phyloP scores from a whole-genome alignment of 1,284 basidiomycete genomes.

The Malassezia psittaci region DNA sequence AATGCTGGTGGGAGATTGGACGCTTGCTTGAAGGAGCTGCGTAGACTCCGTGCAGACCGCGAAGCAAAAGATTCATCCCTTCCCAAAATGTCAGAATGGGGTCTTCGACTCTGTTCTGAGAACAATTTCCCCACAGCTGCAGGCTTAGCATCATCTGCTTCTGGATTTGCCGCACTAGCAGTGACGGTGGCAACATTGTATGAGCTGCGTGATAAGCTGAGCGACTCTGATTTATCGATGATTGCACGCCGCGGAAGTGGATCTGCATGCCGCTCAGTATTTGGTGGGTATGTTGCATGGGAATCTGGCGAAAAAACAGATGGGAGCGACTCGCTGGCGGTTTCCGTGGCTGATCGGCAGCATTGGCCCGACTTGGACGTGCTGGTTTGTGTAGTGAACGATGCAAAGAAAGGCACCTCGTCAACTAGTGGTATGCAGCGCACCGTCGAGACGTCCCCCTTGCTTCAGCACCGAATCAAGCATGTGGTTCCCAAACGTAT shows the following conservation, averaged over 20 bases:
- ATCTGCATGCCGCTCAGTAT: constrained; percentile 91
- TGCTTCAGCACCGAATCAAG: constrained; percentile 80
- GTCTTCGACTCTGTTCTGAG: constrained; percentile 67
- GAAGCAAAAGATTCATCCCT: constrained; percentile 52
- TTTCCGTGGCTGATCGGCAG: constrained; percentile 60
- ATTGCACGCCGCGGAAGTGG: constrained; percentile 95
- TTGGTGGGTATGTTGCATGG: constrained; percentile 96
- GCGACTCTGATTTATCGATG: constrained; percentile 65
- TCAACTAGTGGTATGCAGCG: constrained; percentile 94
- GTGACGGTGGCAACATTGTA: constrained; percentile 80
- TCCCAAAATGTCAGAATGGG: constrained; percentile 41
- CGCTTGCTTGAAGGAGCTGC: constrained; percentile 82
- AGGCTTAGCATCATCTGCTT: constrained; percentile 90
- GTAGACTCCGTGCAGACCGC: constrained; percentile 61
- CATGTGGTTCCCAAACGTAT: constrained; percentile 80
- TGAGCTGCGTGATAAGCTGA: constrained; percentile 57
- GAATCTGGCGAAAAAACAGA: constrained; percentile 62
- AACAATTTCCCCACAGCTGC: constrained; percentile 99
- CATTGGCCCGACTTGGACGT: constrained; percentile 78
- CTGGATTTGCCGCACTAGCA: constrained; percentile 89
- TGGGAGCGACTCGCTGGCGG: constrained; percentile 77
- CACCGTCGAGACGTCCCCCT: constrained; percentile 79
- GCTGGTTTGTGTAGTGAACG: constrained; percentile 90
- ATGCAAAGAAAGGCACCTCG: constrained; percentile 91
- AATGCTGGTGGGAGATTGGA: constrained; percentile 66